These are phyloP conservation scores for Neopestalotiopsis clavispora DNA, from an alignment of 2,329 filamentous ascomycete species.

Conservation along the genomic window DNA sequence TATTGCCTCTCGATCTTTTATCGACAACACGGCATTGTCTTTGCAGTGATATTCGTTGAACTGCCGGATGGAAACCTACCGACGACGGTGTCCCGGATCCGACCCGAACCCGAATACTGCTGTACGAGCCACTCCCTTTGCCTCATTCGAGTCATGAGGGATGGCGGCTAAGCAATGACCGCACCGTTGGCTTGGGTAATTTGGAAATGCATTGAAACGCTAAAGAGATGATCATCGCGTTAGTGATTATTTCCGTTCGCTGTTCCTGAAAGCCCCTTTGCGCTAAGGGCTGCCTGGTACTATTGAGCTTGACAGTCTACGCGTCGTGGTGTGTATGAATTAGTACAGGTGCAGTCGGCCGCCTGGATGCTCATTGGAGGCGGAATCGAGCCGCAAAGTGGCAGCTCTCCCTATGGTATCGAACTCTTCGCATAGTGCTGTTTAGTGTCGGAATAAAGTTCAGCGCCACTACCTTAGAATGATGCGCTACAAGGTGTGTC, in stretches of 20 bases:
- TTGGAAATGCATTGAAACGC: neutral
- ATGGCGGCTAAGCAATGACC: neutral
- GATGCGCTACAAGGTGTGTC: neutral
- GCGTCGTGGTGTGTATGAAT: neutral
- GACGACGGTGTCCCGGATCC: neutral
- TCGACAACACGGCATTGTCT: neutral
- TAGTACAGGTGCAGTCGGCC: neutral
- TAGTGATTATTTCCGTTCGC: constrained; percentile 1
- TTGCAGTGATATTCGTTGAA: neutral
- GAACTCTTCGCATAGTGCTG: neutral
- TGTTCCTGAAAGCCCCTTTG: neutral
- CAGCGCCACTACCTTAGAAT: neutral
- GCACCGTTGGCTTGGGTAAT: neutral
- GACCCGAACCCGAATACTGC: neutral
- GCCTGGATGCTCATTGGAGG: neutral
- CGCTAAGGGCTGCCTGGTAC: neutral
- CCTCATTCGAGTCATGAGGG: neutral
- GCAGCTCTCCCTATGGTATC: neutral
- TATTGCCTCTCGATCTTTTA: neutral
- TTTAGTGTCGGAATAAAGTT: neutral
- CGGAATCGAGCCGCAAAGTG: neutral
- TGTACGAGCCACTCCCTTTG: neutral
- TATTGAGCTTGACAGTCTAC: neutral
- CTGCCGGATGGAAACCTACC: neutral
- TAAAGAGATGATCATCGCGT: neutral